Percentiles rank a stretch among this genome's conserved stretches.
Conservation (phyloP, 2,329 filamentous ascomycete genomes). For the Fusarium ramigenum region DNA sequence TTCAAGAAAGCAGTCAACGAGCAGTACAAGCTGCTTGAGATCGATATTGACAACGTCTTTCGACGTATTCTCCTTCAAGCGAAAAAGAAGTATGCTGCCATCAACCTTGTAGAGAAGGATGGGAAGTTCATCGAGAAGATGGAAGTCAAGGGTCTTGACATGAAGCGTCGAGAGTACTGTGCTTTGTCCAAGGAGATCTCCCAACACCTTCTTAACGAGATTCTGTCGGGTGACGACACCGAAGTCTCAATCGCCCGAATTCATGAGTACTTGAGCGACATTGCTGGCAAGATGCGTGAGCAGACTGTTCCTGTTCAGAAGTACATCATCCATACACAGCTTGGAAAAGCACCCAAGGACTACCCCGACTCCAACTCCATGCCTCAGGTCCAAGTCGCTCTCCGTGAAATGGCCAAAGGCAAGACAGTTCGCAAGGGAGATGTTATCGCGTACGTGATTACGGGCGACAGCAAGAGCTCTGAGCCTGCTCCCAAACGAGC, state of each 20-base stretch:
- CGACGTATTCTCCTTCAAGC: constrained; percentile 91
- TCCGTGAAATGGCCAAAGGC: constrained; percentile 86
- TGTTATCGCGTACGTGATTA: constrained; percentile 96
- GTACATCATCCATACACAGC: constrained; percentile 98
- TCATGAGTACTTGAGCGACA: constrained; percentile 89
- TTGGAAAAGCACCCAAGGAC: constrained; percentile 91
- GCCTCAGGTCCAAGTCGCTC: constrained; percentile 95
- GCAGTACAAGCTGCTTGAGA: constrained; percentile 90
- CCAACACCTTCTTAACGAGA: constrained; percentile 87
- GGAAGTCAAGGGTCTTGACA: constrained; percentile 97
- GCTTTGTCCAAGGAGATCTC: constrained; percentile 95
- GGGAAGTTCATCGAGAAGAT: constrained; percentile 94
- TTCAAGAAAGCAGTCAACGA: constrained; percentile 97
- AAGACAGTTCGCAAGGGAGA: constrained; percentile 92
- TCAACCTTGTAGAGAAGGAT: constrained; percentile 89
- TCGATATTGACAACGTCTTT: constrained; percentile 98
- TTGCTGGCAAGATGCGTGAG: constrained; percentile 87
- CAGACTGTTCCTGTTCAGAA: constrained; percentile 79
- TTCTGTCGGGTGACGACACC: constrained; percentile 91
- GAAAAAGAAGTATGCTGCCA: constrained; percentile 99
- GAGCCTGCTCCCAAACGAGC: constrained; percentile 88
- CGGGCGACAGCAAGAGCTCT: constrained; percentile 71
- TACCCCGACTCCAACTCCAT: constrained; percentile 95
- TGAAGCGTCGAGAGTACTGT: constrained; percentile 97
- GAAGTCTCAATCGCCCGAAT: constrained; percentile 89